A percentile compares a stretch with the other conserved stretches of the same genome.
Conservation (phyloP, 208 protist species). For the Trichomonas vaginalis region DNA sequence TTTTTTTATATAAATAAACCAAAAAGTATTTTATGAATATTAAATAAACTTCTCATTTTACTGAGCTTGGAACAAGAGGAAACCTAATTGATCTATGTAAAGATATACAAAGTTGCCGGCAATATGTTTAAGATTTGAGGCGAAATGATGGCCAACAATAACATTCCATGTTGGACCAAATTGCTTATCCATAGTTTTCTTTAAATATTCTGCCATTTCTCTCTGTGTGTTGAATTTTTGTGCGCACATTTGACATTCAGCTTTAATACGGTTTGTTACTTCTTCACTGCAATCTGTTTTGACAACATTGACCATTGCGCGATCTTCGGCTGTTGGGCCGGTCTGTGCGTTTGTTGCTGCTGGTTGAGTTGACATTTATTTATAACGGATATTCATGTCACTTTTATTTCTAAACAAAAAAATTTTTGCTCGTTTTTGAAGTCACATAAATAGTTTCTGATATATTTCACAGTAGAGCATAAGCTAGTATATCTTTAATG, state of each 20-base stretch:
- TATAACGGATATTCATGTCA: background rate
- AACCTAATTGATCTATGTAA: conserved; percentile 3
- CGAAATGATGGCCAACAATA: conserved; percentile 10
- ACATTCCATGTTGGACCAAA: background rate
- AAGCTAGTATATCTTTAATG: too few relatives aligned
- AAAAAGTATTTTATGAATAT: too few relatives aligned
- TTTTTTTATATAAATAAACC: too few relatives aligned
- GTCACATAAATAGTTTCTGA: too few relatives aligned
- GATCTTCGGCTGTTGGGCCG: background rate
- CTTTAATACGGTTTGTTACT: background rate
- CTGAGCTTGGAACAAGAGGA: background rate
- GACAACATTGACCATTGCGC: background rate
- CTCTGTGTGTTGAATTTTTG: background rate
- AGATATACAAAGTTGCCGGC: background rate
- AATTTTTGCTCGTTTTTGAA: too few relatives aligned
- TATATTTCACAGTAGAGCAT: too few relatives aligned
- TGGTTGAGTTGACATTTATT: background rate
- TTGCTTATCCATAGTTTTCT: background rate
- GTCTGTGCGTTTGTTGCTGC: background rate
- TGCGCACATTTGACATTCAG: background rate
- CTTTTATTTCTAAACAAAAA: background rate
- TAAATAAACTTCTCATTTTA: background rate
- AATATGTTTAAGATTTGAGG: background rate
- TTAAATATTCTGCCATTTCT: background rate
- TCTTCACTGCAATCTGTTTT: background rate